Base-by-base conservation (phyloP, 768 basidiomycete genomes). In the Mrakia frigida region DNA sequence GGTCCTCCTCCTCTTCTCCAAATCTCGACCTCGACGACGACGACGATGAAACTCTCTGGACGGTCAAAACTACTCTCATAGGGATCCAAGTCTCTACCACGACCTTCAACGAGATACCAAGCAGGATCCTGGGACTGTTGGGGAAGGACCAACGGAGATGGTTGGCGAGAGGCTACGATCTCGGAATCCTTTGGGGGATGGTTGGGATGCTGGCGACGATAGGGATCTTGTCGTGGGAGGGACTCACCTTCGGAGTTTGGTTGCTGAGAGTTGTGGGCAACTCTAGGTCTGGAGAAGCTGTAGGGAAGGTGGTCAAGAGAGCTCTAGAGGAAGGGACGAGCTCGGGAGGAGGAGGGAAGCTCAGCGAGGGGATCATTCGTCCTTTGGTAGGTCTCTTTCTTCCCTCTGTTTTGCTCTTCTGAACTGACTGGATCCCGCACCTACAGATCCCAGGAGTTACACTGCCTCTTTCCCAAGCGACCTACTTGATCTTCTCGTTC, bases 391-490 rank as follows among this genome's bases (percentile, higher is more conserved):
- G 76, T 37, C 21, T 1, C 39, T 43, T 35, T 33, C 16, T n/a
- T 33, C 3, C 6, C n/a, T 23, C 13, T 3, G 6, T 10, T 75
- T 5, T 14, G 31, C 18, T n/a, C n/a, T 16, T 6, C n/a, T n/a
- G n/a, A 1, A 31, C n/a, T 37, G 9, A 13, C 18, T 56, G 25
- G 3, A 35, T 28, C 31, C 6, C 18, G 18, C 16, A 21, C n/a
- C 0, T 14, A 11, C 46, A 78, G 77, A 78, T 78, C 25, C 77
- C 77, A 33, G 77, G 77, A 25, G n/a, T 78, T 6, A 78, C 77
- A 11, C 67, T 78, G 6, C 77, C 77, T 6, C 39, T 59, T 3
- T 70, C 73, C 14, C 77, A 78, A 31, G 73, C 77, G 16, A 28
- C 37, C 31, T 70, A 74, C 33, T 56, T 78, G 35, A 53, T 68